These are phyloP conservation scores for Puccinia polysora DNA, from an alignment of 1,284 basidiomycete genomes.

Conservation along the genomic window DNA sequence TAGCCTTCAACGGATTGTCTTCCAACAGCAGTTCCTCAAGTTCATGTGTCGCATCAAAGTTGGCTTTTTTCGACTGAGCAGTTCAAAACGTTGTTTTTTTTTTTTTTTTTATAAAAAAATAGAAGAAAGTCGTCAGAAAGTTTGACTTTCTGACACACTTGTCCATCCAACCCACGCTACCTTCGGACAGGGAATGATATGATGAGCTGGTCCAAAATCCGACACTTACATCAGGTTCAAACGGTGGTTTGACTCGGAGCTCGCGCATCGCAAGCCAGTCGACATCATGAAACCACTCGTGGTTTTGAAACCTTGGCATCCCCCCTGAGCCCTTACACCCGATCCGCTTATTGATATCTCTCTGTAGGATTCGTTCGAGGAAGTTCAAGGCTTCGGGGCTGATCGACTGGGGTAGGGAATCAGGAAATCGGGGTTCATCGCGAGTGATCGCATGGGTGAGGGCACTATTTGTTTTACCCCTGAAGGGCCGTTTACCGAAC, in stretches of 20 bases:
- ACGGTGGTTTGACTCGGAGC: conserved; percentile 77
- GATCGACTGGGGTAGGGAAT: conserved; percentile 22
- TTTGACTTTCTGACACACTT: not conserved
- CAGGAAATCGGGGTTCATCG: conserved; percentile 39
- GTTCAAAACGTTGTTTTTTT: conserved; percentile 14
- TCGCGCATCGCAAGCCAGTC: conserved; percentile 80
- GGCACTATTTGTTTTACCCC: conserved; percentile 82
- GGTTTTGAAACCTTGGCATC: conserved; percentile 36
- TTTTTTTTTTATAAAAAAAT: conserved; percentile 2
- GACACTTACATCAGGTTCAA: conserved; percentile 77
- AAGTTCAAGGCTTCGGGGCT: conserved; percentile 31
- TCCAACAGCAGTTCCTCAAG: conserved; percentile 90
- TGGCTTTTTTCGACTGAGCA: conserved; percentile 83
- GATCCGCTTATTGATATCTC: conserved; percentile 73
- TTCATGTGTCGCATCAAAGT: conserved; percentile 99
- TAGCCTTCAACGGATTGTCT: conserved; percentile 93
- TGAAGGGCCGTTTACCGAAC: conserved; percentile 84
- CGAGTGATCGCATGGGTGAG: conserved; percentile 78
- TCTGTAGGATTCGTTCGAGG: conserved; percentile 66
- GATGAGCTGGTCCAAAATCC: conserved; percentile 31
- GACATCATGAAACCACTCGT: conserved; percentile 62
- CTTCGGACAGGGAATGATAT: conserved; percentile 11
- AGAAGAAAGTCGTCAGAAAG: not conserved
- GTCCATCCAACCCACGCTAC: not conserved
- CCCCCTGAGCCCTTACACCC: conserved; percentile 75